These are phyloP conservation scores for Nevesoporus exiguus DNA, from an alignment of 768 basidiomycete genomes.

Conservation along the genomic window DNA sequence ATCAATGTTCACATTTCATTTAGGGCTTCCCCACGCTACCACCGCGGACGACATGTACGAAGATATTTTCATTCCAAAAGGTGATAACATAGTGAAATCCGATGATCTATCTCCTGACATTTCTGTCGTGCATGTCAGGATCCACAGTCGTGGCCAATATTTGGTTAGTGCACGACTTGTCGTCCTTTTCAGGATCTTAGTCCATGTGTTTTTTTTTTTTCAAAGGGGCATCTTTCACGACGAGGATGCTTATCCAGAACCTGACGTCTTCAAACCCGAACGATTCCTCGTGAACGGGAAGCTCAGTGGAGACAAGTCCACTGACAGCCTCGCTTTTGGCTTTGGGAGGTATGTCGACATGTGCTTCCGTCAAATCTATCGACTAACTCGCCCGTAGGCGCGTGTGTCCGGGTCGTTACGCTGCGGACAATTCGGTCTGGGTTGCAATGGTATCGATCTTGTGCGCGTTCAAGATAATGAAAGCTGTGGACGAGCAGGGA, in stretches of 20 bases:
- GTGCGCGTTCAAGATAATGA: constrained; percentile 24
- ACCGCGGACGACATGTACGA: too few relatives aligned
- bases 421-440: constrained; percentile 32
- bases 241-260: too few relatives aligned
- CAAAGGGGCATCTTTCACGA: too few relatives aligned
- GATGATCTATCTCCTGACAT: too few relatives aligned
- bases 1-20: background rate
- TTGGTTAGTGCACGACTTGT: too few relatives aligned
- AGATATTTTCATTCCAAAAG: too few relatives aligned
- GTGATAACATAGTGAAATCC: too few relatives aligned
- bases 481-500: constrained; percentile 23
- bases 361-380: background rate
- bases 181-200: background rate
- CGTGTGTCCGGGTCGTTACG: too few relatives aligned
- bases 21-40: constrained; percentile 23
- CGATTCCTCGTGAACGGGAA: constrained; percentile 24
- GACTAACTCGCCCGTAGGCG: too few relatives aligned
- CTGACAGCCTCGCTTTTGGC: constrained; percentile 11
- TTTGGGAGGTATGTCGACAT: constrained; percentile 23
- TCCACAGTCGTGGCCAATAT: constrained; percentile 18
- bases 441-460: constrained; percentile 27
- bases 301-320: background rate
- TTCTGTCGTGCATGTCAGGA: constrained; percentile 8
- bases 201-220: background rate
- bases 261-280: too few relatives aligned